phyloP scores from a whole-genome alignment of 139 green algal species.

The Desmodesmus armatus region DNA sequence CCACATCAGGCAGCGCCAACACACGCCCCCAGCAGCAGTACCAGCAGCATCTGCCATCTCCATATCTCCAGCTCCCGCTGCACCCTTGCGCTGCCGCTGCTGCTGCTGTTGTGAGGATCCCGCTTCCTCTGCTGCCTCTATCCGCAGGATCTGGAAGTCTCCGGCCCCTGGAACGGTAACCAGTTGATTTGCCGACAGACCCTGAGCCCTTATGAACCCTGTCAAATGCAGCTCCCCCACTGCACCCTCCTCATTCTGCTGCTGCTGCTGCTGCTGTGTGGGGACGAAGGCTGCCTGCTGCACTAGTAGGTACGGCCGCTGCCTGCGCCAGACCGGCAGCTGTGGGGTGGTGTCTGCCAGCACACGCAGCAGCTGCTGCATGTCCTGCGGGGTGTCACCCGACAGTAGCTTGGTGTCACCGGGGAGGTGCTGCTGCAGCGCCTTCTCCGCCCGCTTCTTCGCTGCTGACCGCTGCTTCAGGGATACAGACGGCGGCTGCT shows the following conservation, averaged over 20 bases:
- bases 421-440: slow-evolving; percentile 60
- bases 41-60: slow-evolving; percentile 30
- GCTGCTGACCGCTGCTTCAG: slow-evolving; percentile 83
- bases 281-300: slow-evolving; percentile 63
- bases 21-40: slow-evolving; percentile 39
- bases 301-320: slow-evolving; percentile 77
- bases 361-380: slow-evolving; percentile 70
- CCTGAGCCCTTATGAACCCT: slow-evolving; percentile 76
- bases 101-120: slow-evolving; percentile 30
- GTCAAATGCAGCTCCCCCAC: slow-evolving; percentile 62
- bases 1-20: slow-evolving; percentile 59
- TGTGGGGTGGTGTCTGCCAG: slow-evolving; percentile 64
- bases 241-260: slow-evolving; percentile 35
- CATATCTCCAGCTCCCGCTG: slow-evolving; percentile 31
- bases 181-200: slow-evolving; percentile 80
- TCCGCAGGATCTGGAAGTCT: slow-evolving; percentile 81
- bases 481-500: not conserved
- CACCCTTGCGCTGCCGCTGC: not conserved
- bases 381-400: slow-evolving; percentile 37
- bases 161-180: slow-evolving; percentile 82
- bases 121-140: slow-evolving; percentile 56
- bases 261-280: slow-evolving; percentile 13
- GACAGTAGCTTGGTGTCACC: slow-evolving; percentile 24
- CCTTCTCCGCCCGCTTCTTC: slow-evolving; percentile 79
- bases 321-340: slow-evolving; percentile 79